Evolutionary conservation across 768 basidiomycete species (phyloP).

Genomic region (Tylopilus balloui): DNA sequence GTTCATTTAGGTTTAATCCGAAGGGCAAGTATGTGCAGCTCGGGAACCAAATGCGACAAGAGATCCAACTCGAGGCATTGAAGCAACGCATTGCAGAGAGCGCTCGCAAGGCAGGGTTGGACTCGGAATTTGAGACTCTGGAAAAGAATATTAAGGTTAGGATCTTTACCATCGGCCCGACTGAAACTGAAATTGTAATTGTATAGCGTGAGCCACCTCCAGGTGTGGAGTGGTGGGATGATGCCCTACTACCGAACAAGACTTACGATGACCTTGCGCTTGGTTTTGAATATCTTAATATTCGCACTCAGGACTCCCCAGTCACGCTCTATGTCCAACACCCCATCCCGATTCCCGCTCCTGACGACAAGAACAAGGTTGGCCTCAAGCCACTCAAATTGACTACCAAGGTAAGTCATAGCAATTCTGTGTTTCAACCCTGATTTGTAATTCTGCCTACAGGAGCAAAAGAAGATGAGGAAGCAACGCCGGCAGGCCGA

Average conservation of each 20-base stretch:
- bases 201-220: slow-evolving; percentile 84
- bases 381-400: slow-evolving; percentile 84
- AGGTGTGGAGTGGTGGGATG: slow-evolving; percentile 97
- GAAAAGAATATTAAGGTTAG: slow-evolving; percentile 85
- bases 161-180: neutral
- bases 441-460: slow-evolving; percentile 2
- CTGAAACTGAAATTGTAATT: slow-evolving; percentile 3
- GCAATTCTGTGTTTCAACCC: neutral
- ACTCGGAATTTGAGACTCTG: slow-evolving; percentile 85
- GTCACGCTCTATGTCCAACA: slow-evolving; percentile 93
- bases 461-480: slow-evolving; percentile 97
- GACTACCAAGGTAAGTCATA: slow-evolving; percentile 67
- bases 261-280: slow-evolving; percentile 70
- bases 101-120: slow-evolving; percentile 89
- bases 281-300: slow-evolving; percentile 56
- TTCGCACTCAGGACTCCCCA: slow-evolving; percentile 63
- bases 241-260: slow-evolving; percentile 72
- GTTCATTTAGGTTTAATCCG: slow-evolving; percentile 79
- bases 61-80: slow-evolving; percentile 80
- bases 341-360: slow-evolving; percentile 92
- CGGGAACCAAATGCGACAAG: slow-evolving; percentile 66
- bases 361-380: slow-evolving; percentile 77
- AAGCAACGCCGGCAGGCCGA: slow-evolving; percentile 84
- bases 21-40: slow-evolving; percentile 88
- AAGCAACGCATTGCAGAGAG: slow-evolving; percentile 92